Evolutionary conservation across 495 filamentous ascomycete genomes (phyloP).

Genomic region (Saxophila tyrrhenica): DNA sequence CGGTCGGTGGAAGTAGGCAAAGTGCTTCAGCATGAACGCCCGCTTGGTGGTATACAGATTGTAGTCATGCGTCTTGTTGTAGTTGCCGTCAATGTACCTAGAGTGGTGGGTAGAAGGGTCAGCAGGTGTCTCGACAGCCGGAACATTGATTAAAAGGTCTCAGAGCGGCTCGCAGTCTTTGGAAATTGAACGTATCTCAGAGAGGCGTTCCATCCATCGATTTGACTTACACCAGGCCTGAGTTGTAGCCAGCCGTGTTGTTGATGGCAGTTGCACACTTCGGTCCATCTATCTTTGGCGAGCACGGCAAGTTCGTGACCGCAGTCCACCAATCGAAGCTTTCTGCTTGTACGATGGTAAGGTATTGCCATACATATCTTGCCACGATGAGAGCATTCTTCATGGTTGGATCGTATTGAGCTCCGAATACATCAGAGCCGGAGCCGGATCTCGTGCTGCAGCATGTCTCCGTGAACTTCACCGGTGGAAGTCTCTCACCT

Average conservation of each 20-base stretch:
- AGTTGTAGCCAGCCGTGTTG: constrained; percentile 14
- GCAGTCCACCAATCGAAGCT: constrained; percentile 18
- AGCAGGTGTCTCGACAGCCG: no score
- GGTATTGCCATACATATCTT: constrained; percentile 16
- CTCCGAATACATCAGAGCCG: constrained; percentile 11
- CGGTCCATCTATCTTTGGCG: constrained; percentile 7
- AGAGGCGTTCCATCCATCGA: no score
- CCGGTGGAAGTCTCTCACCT: not conserved
- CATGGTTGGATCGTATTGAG: constrained; percentile 18
- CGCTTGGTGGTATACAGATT: constrained; percentile 13
- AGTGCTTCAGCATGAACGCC: constrained; percentile 17
- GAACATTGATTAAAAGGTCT: no score
- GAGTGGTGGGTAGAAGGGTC: no score
- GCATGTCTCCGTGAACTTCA: constrained; percentile 18
- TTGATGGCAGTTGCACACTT: constrained; percentile 12
- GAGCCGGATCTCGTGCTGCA: constrained; percentile 8
- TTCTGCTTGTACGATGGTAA: constrained; percentile 11
- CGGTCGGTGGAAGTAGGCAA: constrained; percentile 10
- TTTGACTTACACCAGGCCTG: constrained; percentile 9
- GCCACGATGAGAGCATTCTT: constrained; percentile 15
- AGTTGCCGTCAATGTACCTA: constrained; percentile 13
- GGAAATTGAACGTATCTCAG: no score
- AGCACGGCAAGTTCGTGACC: constrained; percentile 13
- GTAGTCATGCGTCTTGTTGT: constrained; percentile 14
- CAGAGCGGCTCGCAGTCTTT: no score